These are phyloP conservation scores for Bruguiera sexangula DNA, from an alignment of 345 rosid genomes.

Conservation along the genomic window DNA sequence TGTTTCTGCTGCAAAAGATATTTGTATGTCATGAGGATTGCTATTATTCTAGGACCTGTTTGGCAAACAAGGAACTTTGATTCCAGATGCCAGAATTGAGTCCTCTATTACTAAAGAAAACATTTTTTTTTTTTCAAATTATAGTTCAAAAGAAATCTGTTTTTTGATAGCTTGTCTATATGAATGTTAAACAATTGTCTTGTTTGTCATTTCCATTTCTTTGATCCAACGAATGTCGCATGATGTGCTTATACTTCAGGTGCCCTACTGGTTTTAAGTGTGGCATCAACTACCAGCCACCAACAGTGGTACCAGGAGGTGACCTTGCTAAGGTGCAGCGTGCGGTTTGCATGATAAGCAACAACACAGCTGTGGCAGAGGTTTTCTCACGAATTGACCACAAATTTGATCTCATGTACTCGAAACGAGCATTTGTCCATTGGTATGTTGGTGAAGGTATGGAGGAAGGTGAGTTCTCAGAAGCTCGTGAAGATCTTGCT, in stretches of 20 bases:
- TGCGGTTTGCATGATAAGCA: background rate
- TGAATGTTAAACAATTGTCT: background rate
- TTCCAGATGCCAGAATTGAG: too few species aligned
- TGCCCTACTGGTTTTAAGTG: slow-evolving; percentile 2
- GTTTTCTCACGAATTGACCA: slow-evolving; percentile 2
- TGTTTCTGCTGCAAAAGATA: too few species aligned
- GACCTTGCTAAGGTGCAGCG: background rate
- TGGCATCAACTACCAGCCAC: slow-evolving; percentile 6
- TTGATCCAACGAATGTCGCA: background rate
- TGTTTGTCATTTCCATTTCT: background rate
- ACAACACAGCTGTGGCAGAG: background rate
- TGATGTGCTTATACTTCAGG: slow-evolving; percentile 34
- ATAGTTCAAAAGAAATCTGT: background rate
- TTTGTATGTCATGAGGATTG: too few species aligned
- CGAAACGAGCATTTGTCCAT: background rate
- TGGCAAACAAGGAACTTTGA: too few species aligned
- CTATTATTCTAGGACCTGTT: too few species aligned
- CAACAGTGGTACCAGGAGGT: background rate
- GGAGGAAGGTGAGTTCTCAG: slow-evolving; percentile 2
- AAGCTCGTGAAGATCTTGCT: slow-evolving; percentile 5
- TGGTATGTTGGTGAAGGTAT: slow-evolving; percentile 4
- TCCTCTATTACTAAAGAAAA: too few species aligned
- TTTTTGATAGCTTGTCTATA: background rate
- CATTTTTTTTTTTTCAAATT: too few species aligned
- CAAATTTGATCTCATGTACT: slow-evolving; percentile 2